Evolutionary conservation across 768 basidiomycete species (phyloP), one percentile per base, ranked within the genome.

Genomic region (Symmetrospora coprosmae): DNA sequence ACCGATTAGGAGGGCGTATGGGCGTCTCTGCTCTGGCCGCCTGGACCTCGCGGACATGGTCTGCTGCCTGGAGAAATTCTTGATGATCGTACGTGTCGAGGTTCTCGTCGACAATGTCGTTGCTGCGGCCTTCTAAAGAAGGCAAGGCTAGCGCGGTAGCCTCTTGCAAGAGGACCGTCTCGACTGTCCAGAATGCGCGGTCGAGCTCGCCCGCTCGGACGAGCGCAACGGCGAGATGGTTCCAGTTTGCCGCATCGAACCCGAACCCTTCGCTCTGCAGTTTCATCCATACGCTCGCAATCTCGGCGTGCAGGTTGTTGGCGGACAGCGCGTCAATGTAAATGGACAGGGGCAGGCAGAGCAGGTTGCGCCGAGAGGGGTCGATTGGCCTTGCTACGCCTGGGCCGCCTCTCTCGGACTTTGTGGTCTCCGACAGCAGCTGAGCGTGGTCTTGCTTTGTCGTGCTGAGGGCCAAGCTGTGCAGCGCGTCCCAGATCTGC

Each of bases 201-300:
- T 84, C 81, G n/a, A 81, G 73, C 67, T 90, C 80, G 25, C 86
- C 87, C 0, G 85, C 86, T 30, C 85, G 81, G 37, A 88, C 76
- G 23, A 91, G 77, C 14, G 82, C 84, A 9, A 84, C 76, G 25
- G 77, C 78, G 27, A 94, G 77, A 67, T 86, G 82, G 68, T 92
- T 94, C 86, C 88, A 97, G 71, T 94, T 96, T 67, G 85, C 82
- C 13, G 85, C 78, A 70, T 91, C 87, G 70, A 89, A 87, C 13
- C 76, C 76, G 66, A 91, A 84, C 1, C 86, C 86, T 9, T 75
- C 72, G 11, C 71, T 65, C 62, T 79, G 78, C 49, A 86, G 77
- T 30, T 74, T 70, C n/a, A 75, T 73, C 90, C 92, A 96, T 0
- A 78, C 75, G 2, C 70, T 68, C 16, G 82, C 78, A 43, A 91